These are phyloP conservation scores for Gracilaria caudata DNA, from an alignment of 23 red algal genomes.

Conservation along the genomic window DNA sequence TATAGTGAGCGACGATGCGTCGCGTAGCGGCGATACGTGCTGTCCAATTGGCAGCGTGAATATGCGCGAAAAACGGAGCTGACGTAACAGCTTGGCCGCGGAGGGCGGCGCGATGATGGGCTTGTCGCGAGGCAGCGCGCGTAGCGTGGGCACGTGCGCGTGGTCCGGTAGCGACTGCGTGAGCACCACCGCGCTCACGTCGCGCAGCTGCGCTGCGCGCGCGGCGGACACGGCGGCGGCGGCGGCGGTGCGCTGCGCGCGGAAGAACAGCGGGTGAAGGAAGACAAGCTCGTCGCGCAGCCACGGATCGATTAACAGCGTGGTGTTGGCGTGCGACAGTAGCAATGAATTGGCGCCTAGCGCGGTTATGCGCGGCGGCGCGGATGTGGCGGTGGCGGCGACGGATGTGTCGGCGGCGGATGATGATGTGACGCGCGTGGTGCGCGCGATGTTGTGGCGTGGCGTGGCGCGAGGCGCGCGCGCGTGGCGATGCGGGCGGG, in stretches of 20 bases:
- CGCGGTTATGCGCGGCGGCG: constrained; percentile 17
- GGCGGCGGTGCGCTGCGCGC: constrained; percentile 26
- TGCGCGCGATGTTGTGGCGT: neutral
- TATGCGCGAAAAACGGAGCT: constrained; percentile 19
- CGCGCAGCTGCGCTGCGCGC: neutral
- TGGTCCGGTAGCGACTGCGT: constrained; percentile 87
- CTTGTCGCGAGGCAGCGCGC: constrained; percentile 38
- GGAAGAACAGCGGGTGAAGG: constrained; percentile 54
- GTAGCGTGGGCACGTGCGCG: constrained; percentile 75
- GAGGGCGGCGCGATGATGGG: constrained; percentile 59
- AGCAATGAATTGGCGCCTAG: constrained; percentile 66
- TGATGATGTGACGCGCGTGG: neutral
- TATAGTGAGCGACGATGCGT: constrained; percentile 6
- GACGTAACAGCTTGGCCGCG: constrained; percentile 53
- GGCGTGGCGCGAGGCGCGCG: neutral
- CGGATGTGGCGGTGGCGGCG: neutral
- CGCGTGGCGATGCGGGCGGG: neutral
- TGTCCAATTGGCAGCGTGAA: neutral
- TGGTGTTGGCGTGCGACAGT: constrained; percentile 4
- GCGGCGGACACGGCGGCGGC: neutral
- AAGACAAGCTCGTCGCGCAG: constrained; percentile 79
- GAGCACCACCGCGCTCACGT: constrained; percentile 64
- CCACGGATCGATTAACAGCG: constrained; percentile 85
- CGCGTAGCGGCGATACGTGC: neutral
- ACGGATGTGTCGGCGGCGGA: neutral